These are phyloP conservation scores for Lipomyces starkeyi DNA, from an alignment of 805 yeast species.

Conservation along the genomic window DNA sequence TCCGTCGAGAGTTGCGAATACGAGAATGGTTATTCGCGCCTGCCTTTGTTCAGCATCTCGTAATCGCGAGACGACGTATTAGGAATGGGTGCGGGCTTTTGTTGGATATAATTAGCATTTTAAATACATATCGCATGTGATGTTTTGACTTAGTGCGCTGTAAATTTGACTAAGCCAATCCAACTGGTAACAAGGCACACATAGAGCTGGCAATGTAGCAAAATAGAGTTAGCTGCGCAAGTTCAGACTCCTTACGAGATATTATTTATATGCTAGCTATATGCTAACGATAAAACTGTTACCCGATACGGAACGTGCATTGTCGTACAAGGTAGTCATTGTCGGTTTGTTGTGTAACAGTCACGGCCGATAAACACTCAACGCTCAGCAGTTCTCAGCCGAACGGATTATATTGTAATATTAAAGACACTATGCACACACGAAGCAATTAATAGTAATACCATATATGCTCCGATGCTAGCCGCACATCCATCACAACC, in stretches of 20 bases:
- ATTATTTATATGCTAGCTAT: neutral
- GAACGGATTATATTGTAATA: no score
- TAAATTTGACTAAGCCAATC: no score
- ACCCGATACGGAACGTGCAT: neutral
- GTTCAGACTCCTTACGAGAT: neutral
- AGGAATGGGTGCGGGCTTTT: no score
- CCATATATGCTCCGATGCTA: no score
- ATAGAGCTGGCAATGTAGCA: neutral
- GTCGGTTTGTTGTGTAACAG: neutral
- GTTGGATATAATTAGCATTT: no score
- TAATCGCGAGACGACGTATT: no score
- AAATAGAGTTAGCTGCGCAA: no score
- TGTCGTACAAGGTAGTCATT: neutral
- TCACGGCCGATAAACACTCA: neutral
- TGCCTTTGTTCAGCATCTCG: no score
- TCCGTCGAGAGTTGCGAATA: constrained; percentile 1
- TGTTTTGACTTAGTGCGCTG: neutral
- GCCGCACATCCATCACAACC: no score
- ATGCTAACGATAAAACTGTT: neutral
- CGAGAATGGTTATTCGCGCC: neutral
- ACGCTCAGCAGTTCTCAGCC: no score
- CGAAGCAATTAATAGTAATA: no score
- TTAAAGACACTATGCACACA: no score
- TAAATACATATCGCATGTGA: neutral
- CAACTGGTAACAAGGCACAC: neutral